Evolutionary conservation across 805 yeast genomes (phyloP).

Genomic region (Kluyveromyces starmeri): DNA sequence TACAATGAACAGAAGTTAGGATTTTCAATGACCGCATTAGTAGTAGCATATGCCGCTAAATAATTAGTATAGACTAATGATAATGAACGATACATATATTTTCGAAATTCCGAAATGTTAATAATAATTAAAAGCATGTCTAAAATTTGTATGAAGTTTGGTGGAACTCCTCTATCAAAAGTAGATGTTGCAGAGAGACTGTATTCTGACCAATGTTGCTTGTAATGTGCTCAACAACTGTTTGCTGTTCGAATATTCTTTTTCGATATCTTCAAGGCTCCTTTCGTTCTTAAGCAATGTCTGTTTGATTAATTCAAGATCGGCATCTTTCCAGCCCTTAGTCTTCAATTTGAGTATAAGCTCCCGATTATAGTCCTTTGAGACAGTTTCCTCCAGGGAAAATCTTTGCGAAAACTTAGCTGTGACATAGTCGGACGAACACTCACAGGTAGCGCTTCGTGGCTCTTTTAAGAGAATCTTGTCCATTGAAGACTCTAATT

Average conservation of each 20-base stretch:
- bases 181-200: conserved; percentile 2
- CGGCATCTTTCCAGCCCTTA: background rate
- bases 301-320: background rate
- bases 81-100: no score
- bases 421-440: background rate
- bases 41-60: no score
- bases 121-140: no score
- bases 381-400: background rate
- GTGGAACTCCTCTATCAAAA: no score
- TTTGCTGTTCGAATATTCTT: background rate
- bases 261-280: background rate
- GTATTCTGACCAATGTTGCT: conserved; percentile 1
- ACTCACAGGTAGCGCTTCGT: background rate
- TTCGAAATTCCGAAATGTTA: no score
- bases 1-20: no score
- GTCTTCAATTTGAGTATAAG: background rate
- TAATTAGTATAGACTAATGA: no score
- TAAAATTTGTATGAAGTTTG: no score
- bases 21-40: no score
- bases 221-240: background rate
- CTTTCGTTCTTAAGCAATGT: background rate
- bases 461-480: background rate
- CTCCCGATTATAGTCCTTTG: background rate
- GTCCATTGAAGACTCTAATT: background rate
- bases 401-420: background rate